Percentiles rank a stretch among this genome's conserved stretches.
These are phyloP conservation scores for Thalassiosira profunda DNA, from an alignment of 108 stramenopile species.

Conservation along the genomic window DNA sequence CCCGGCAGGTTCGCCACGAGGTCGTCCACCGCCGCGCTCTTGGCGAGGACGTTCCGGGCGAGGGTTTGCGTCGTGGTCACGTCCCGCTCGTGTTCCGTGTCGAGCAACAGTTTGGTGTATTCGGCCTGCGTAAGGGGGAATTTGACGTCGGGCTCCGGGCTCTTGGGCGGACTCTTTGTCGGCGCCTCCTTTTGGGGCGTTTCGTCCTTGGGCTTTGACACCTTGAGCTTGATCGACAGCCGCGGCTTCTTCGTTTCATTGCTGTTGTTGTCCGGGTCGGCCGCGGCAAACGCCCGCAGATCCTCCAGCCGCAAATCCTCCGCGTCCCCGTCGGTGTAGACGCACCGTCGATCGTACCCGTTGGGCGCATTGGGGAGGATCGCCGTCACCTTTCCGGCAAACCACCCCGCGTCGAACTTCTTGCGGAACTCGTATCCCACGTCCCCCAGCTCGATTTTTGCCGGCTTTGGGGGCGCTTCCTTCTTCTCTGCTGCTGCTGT, in stretches of 20 bases:
- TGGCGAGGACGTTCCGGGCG: constrained; percentile 68
- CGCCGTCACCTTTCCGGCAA: constrained; percentile 28
- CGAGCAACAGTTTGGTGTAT: constrained; percentile 53
- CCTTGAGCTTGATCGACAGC: constrained; percentile 37
- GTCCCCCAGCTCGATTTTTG: constrained; percentile 5
- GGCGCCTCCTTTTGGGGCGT: too few species aligned
- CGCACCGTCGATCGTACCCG: constrained; percentile 25
- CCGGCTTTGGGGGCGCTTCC: too few species aligned
- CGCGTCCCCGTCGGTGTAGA: constrained; percentile 34
- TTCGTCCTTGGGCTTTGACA: constrained; percentile 1
- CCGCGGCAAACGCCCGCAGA: constrained; percentile 25
- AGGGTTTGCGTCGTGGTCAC: constrained; percentile 53
- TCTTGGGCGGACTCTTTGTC: too few species aligned
- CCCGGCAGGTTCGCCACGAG: constrained; percentile 73
- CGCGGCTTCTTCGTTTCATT: constrained; percentile 23
- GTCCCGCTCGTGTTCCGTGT: constrained; percentile 69
- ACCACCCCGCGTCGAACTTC: constrained; percentile 38
- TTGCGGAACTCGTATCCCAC: constrained; percentile 47
- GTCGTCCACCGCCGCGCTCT: constrained; percentile 73
- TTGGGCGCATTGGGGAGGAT: constrained; percentile 24
- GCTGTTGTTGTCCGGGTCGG: constrained; percentile 24
- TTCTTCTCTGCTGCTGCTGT: background rate
- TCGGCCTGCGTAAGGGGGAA: constrained; percentile 63
- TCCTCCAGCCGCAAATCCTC: constrained; percentile 41
- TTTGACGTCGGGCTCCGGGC: background rate